phyloP scores from a whole-genome alignment of 768 basidiomycete genomes.

The Lyophyllum shimeji region DNA sequence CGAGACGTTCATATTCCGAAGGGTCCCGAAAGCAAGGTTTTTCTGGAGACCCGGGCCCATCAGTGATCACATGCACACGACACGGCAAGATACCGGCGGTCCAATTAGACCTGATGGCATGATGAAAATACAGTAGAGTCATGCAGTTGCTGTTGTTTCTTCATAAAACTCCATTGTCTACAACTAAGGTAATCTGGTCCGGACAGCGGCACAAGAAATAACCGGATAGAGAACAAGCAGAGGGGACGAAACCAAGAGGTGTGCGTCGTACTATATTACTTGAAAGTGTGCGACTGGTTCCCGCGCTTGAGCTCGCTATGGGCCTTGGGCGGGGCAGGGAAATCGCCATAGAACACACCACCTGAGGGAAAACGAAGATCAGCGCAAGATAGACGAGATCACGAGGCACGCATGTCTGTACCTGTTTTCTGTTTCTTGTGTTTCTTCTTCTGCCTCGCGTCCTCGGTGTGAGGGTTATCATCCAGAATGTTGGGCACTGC shows the following conservation, averaged over 20 bases:
- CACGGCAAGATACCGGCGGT: neutral
- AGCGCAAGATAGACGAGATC: conserved; percentile 1
- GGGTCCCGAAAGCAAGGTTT: conserved; percentile 1
- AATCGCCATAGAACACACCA: conserved; percentile 50
- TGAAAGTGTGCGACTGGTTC: conserved; percentile 72
- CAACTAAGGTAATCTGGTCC: neutral
- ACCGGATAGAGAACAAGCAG: neutral
- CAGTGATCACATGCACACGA: conserved; percentile 6
- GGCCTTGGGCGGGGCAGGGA: conserved; percentile 66
- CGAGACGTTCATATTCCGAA: neutral
- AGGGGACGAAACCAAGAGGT: conserved; percentile 1
- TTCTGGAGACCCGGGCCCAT: neutral
- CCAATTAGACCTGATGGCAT: neutral
- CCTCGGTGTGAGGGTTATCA: conserved; percentile 42
- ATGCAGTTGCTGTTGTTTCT: neutral
- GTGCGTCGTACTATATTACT: conserved; percentile 27
- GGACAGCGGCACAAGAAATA: neutral
- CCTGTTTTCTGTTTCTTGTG: conserved; percentile 42
- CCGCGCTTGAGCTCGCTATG: conserved; percentile 66
- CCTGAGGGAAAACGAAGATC: conserved; percentile 26
- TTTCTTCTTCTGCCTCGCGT: conserved; percentile 49
- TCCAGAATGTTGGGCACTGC: conserved; percentile 73
- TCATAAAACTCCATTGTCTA: neutral
- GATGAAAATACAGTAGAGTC: neutral
- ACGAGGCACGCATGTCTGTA: conserved; percentile 12